Evolutionary conservation across 495 filamentous ascomycete genomes (phyloP).

Genomic region (Trichoderma asperelloides): DNA sequence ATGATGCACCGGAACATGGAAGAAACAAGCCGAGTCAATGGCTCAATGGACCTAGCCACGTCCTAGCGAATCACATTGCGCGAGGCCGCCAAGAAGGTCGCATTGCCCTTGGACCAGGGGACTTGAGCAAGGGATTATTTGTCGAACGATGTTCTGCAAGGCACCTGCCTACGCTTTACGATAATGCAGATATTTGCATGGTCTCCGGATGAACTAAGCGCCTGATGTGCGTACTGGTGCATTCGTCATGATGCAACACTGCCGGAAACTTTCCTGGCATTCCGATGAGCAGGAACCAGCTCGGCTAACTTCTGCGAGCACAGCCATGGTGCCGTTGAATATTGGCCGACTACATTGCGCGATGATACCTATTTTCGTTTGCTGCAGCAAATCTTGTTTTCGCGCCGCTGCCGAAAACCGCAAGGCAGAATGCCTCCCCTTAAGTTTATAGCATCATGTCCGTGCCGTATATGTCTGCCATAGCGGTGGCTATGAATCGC

Average conservation of each 20-base stretch:
- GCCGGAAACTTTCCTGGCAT: not conserved
- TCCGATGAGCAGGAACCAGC: not conserved
- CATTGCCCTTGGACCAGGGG: not conserved
- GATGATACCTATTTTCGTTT: not conserved
- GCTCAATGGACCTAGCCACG: not conserved
- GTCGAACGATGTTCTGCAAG: conserved; percentile 1
- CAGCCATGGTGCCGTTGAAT: too few relatives aligned
- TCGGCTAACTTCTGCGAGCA: too few relatives aligned
- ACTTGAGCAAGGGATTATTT: not conserved
- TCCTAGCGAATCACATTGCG: not conserved
- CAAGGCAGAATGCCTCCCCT: not conserved
- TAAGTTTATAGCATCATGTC: not conserved
- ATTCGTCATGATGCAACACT: not conserved
- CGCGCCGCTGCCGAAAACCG: not conserved
- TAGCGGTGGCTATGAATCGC: not conserved
- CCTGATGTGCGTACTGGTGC: too few relatives aligned
- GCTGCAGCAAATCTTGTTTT: not conserved
- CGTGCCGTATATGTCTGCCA: not conserved
- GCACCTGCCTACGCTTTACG: not conserved
- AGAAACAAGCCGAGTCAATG: conserved; percentile 3
- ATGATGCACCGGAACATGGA: conserved; percentile 2
- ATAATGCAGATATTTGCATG: not conserved
- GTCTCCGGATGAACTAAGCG: not conserved
- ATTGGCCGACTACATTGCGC: not conserved
- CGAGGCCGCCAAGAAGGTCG: not conserved